Evolutionary conservation across 1,139 yeast species (phyloP), one percentile per base, ranked within the genome.

Genomic region (Yamadazyma songkhlaensis): DNA sequence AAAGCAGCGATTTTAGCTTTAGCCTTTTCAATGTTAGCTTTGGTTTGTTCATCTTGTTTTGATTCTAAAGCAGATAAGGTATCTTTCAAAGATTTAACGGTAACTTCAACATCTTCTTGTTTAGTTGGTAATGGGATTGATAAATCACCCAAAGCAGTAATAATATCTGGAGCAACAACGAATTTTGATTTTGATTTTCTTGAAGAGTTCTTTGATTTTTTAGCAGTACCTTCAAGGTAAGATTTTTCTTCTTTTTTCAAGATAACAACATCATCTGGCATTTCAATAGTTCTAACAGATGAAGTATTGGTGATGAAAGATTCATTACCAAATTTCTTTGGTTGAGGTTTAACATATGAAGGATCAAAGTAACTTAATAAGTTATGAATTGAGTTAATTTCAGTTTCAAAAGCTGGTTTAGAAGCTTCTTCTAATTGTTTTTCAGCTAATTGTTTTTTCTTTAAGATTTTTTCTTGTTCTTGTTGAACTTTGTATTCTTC

Each of bases 31-130:
- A 84, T 72, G 61, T 85, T 84, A 60, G 76, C 77, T 60, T 80
- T 76, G 44, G 97, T 88, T 57, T 83, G 89, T 45, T 81, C 86
- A 44, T 81, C 90, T 69, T 89, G 95, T 64, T 82, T 81, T 37
- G 75, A 75, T 62, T 77, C 72, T 65, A 78, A 85, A 49, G 81
- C 81, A 38, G 68, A 71, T 59, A 87, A 77, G 62, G 94, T 89
- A 54, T 74, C 78, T 72, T 82, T 81, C 64, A 92, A 78, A 51
- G 79, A 72, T 43, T 72, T 79, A 52, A 86, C 62, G 47, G 95
- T 79, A 37, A 65, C 64, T 34, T 84, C 73, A 47, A 85, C 81
- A 40, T 86, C 95, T 21, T 83, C 94, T 50, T 77, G 70, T 54
- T 82, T 77, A 45, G 83, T 72, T 57, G 99, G 99, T 50, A 90